Evolutionary conservation across 129 eudicot genomes (phyloP).

Genomic region (Lactuca sativa): DNA sequence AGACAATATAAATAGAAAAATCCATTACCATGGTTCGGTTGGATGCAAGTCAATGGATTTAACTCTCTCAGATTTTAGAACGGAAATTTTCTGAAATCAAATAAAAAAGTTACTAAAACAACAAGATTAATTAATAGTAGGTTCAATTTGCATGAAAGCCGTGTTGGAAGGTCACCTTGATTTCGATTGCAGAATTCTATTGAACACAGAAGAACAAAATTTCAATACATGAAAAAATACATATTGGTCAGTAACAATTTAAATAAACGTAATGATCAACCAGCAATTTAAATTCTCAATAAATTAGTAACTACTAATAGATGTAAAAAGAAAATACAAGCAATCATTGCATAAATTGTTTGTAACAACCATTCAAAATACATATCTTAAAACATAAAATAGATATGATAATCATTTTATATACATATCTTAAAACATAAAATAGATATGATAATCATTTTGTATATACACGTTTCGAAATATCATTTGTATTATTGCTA

Average conservation of each 20-base stretch:
- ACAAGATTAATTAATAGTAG: neutral
- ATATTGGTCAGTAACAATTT: neutral
- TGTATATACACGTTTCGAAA: neutral
- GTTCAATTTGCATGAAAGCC: neutral
- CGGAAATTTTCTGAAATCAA: conserved; percentile 54
- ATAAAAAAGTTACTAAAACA: conserved; percentile 1
- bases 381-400: neutral
- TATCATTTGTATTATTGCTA: neutral
- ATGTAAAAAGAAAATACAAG: too few species aligned
- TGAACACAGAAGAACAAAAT: neutral
- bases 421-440: neutral
- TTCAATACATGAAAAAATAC: neutral
- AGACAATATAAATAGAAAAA: neutral
- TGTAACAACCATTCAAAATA: neutral
- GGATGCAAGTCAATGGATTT: conserved; percentile 89
- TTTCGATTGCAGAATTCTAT: conserved; percentile 27
- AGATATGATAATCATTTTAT: neutral
- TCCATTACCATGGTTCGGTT: conserved; percentile 72
- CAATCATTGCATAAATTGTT: neutral
- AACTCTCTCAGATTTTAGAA: conserved; percentile 71
- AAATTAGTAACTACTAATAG: too few species aligned
- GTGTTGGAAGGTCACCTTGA: conserved; percentile 24
- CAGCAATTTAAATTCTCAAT: neutral
- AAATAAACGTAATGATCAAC: neutral
- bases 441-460: neutral